These are phyloP conservation scores for Henckelia pumila DNA, from an alignment of 257 asterid species.

Conservation along the genomic window DNA sequence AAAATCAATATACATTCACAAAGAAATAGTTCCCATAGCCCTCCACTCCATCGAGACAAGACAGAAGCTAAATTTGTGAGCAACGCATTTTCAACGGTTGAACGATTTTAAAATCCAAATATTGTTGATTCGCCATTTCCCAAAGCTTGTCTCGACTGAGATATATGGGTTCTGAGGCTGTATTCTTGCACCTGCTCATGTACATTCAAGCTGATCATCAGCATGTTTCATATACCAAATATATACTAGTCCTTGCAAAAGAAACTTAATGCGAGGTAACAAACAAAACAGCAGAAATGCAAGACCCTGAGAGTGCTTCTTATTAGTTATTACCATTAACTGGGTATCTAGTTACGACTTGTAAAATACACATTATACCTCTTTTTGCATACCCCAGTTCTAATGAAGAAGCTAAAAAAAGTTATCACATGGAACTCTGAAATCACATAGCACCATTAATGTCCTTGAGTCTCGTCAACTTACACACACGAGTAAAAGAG, in stretches of 20 bases:
- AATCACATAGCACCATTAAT: not conserved
- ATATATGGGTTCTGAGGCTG: conserved; percentile 68
- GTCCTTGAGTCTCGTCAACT: not conserved
- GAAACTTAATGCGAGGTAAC: not conserved
- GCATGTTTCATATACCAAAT: conserved; percentile 3
- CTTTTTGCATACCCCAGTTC: too few relatives aligned
- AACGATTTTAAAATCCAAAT: conserved; percentile 27
- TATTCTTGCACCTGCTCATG: conserved; percentile 68
- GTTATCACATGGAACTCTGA: too few relatives aligned
- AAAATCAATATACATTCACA: conserved; percentile 29
- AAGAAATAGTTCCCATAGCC: conserved; percentile 10
- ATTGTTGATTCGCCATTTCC: conserved; percentile 28
- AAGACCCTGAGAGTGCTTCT: too few relatives aligned
- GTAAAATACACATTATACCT: too few relatives aligned
- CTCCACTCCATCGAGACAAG: not conserved
- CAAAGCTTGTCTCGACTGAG: conserved; percentile 63
- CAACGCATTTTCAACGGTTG: conserved; percentile 9
- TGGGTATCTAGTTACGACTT: not conserved
- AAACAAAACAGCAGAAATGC: not conserved
- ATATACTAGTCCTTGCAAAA: not conserved
- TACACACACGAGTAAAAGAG: too few relatives aligned
- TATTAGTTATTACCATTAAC: too few relatives aligned
- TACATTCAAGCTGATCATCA: conserved; percentile 17
- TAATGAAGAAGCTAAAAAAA: not conserved
- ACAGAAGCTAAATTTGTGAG: conserved; percentile 34